Conservation (phyloP, 2,329 filamentous ascomycete genomes). For the Penicillium fuscoglaucum region DNA sequence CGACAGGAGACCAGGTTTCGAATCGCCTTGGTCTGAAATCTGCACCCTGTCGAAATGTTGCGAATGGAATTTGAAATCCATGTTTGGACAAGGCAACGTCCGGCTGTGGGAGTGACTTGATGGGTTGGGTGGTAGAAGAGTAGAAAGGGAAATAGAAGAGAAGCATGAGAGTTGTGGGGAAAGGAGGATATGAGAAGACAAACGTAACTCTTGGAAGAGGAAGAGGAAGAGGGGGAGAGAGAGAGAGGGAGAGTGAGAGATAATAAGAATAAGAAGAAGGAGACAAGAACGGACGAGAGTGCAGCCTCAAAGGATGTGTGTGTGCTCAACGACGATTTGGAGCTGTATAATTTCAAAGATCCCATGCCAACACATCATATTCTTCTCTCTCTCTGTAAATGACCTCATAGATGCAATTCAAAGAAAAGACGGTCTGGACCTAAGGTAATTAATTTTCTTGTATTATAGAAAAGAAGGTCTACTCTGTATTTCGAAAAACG, state of each 20-base stretch:
- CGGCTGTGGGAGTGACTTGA: not conserved
- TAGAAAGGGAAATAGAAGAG: constrained; percentile 5
- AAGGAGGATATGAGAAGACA: constrained; percentile 9
- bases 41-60: constrained; percentile 23
- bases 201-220: constrained; percentile 11
- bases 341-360: constrained; percentile 21
- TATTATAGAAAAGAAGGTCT: constrained; percentile 8
- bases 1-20: constrained; percentile 17
- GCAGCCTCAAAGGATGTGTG: constrained; percentile 5
- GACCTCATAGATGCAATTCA: constrained; percentile 22
- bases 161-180: not conserved
- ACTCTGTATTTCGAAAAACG: constrained; percentile 23
- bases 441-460: not conserved
- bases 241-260: not conserved
- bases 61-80: constrained; percentile 26
- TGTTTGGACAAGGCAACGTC: constrained; percentile 3
- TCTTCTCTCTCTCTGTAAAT: constrained; percentile 19
- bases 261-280: not conserved
- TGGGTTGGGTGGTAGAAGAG: not conserved
- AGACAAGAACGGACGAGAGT: not conserved
- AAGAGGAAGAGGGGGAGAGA: constrained; percentile 16
- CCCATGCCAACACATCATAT: constrained; percentile 23
- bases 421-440: constrained; percentile 20
- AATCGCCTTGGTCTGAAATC: constrained; percentile 23
- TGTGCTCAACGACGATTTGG: constrained; percentile 18